A percentile compares a stretch with the other conserved stretches of the same genome.
Conservation (phyloP, 1,284 basidiomycete species). For the Pascua sp. region DNA sequence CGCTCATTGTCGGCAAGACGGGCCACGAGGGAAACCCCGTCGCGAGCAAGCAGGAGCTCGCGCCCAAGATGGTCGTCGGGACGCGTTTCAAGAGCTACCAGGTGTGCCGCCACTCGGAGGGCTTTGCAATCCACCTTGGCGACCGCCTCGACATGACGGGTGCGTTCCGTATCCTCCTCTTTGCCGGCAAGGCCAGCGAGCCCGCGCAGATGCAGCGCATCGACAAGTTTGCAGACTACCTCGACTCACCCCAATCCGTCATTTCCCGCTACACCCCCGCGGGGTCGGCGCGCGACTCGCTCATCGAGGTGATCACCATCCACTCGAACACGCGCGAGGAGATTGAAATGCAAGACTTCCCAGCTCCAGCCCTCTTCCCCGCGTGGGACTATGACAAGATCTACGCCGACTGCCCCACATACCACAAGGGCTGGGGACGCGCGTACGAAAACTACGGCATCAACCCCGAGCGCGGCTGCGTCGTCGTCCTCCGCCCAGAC, state of each 20-base stretch:
- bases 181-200: conserved; percentile 58
- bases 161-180: conserved; percentile 69
- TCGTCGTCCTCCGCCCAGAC: conserved; percentile 44
- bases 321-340: conserved; percentile 14
- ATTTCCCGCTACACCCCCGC: conserved; percentile 42
- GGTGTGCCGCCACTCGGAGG: conserved; percentile 62
- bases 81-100: conserved; percentile 49
- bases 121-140: conserved; percentile 62
- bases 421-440: conserved; percentile 39
- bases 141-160: conserved; percentile 64
- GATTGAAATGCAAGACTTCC: conserved; percentile 15
- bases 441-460: conserved; percentile 45
- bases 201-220: conserved; percentile 51
- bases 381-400: conserved; percentile 21
- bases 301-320: conserved; percentile 19
- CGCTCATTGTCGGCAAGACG: conserved; percentile 1
- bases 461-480: conserved; percentile 34
- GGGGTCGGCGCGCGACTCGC: conserved; percentile 29
- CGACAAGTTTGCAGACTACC: conserved; percentile 52
- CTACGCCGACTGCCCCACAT: conserved; percentile 36
- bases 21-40: conserved; percentile 2
- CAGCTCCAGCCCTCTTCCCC: conserved; percentile 13
- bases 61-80: conserved; percentile 53
- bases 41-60: conserved; percentile 6
- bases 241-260: conserved; percentile 37